Evolutionary conservation across 805 yeast species (phyloP).

Genomic region (Isabelozyma pseudorhagii): DNA sequence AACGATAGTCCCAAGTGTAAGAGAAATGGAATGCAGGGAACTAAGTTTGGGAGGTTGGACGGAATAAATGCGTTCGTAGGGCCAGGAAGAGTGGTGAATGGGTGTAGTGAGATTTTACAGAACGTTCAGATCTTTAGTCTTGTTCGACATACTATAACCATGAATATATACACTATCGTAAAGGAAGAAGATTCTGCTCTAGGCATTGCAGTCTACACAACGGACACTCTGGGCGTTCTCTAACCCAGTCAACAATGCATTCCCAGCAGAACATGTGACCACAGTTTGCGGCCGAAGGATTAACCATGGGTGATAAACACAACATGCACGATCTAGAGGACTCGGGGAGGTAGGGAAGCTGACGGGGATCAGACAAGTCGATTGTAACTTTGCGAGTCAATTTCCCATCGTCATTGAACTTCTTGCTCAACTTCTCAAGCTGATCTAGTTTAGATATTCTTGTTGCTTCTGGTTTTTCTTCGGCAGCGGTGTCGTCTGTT

Average conservation of each 20-base stretch:
- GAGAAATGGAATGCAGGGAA: too few species aligned
- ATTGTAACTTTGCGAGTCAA: conserved; percentile 21
- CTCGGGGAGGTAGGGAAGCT: conserved; percentile 67
- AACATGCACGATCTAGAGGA: conserved; percentile 76
- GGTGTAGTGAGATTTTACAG: too few species aligned
- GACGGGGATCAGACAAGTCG: conserved; percentile 53
- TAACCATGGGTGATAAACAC: conserved; percentile 73
- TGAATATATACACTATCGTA: conserved; percentile 27
- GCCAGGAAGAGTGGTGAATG: too few species aligned
- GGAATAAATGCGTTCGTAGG: too few species aligned
- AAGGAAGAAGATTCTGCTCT: conserved; percentile 60
- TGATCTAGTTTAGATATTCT: conserved; percentile 1
- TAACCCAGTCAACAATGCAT: conserved; percentile 85
- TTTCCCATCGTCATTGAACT: background rate
- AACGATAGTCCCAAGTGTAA: too few species aligned
- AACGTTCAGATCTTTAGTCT: too few species aligned
- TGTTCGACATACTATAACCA: background rate
- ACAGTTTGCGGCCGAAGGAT: conserved; percentile 84
- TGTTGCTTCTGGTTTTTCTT: background rate
- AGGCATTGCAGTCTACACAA: conserved; percentile 73
- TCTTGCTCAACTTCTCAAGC: background rate
- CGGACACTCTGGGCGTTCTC: conserved; percentile 88
- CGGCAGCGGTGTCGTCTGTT: conserved; percentile 5
- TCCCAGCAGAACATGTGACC: conserved; percentile 95
- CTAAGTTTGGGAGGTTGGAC: too few species aligned